phyloP scores from a whole-genome alignment of 2,329 filamentous ascomycete genomes.

The Calonectria naviculata region DNA sequence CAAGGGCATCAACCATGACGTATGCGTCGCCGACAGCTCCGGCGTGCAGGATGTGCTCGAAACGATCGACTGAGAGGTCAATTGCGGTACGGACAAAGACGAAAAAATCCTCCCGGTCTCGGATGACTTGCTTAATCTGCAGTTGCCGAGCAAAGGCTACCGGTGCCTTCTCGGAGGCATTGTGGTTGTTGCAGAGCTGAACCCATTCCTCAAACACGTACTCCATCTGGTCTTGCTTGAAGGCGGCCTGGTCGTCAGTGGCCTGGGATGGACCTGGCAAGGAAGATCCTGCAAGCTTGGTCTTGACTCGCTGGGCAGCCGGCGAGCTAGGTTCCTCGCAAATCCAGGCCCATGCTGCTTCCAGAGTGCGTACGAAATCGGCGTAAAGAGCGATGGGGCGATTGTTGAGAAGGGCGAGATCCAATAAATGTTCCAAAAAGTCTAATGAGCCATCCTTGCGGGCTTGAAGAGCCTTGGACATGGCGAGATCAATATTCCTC shows the following conservation, averaged over 20 bases:
- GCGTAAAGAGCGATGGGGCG: slow-evolving; percentile 82
- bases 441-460: slow-evolving; percentile 79
- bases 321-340: slow-evolving; percentile 74
- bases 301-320: slow-evolving; percentile 77
- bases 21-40: slow-evolving; percentile 69
- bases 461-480: slow-evolving; percentile 78
- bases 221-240: slow-evolving; percentile 85
- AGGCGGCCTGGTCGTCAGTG: slow-evolving; percentile 62
- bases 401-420: slow-evolving; percentile 82
- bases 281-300: slow-evolving; percentile 62
- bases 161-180: slow-evolving; percentile 77
- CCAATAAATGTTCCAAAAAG: slow-evolving; percentile 83
- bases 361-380: slow-evolving; percentile 86
- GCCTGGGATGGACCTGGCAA: slow-evolving; percentile 52
- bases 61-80: slow-evolving; percentile 81
- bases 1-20: slow-evolving; percentile 80
- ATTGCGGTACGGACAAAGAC: slow-evolving; percentile 85
- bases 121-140: slow-evolving; percentile 78
- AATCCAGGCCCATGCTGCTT: slow-evolving; percentile 85
- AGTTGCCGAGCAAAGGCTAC: slow-evolving; percentile 87
- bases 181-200: slow-evolving; percentile 81
- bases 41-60: slow-evolving; percentile 76
- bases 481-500: slow-evolving; percentile 74
- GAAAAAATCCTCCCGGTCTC: slow-evolving; percentile 79
- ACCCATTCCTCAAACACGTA: slow-evolving; percentile 98